Conservation (phyloP, 2,329 filamentous ascomycete genomes). For the Blastomyces emzantsi region DNA sequence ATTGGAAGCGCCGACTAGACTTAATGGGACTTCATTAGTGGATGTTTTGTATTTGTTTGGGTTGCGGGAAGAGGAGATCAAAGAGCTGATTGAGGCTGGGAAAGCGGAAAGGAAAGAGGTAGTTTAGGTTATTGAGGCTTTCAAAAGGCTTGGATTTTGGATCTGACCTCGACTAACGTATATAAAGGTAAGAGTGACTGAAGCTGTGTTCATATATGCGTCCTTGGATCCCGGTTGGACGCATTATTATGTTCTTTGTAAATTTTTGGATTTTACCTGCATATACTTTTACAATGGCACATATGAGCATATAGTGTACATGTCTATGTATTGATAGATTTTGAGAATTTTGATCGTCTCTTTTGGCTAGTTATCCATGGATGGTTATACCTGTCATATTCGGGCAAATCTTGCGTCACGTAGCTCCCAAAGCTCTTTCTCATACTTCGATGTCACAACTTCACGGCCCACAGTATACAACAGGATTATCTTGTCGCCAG, state of each 20-base stretch:
- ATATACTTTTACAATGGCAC: neutral
- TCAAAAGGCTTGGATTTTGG: neutral
- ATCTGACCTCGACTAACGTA: neutral
- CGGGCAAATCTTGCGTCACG: neutral
- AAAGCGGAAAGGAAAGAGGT: neutral
- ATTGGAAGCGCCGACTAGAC: constrained; percentile 48
- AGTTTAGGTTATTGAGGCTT: neutral
- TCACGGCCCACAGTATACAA: neutral
- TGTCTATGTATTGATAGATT: neutral
- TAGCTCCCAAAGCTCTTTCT: neutral
- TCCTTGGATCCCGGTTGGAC: neutral
- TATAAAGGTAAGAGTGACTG: neutral
- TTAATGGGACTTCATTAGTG: constrained; percentile 50
- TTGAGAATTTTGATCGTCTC: neutral
- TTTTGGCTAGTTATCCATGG: neutral
- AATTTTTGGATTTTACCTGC: neutral
- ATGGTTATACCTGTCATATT: neutral
- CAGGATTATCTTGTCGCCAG: neutral
- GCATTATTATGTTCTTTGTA: neutral
- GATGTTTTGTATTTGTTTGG: constrained; percentile 54
- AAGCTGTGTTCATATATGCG: neutral
- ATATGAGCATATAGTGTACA: neutral
- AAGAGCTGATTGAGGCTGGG: constrained; percentile 29
- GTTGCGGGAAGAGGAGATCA: constrained; percentile 42
- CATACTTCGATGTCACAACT: neutral